Percentiles rank a stretch among this genome's conserved stretches.
Evolutionary conservation across 192 early-diverging fungal species (phyloP).

Genomic region (Entomortierella parvispora): DNA sequence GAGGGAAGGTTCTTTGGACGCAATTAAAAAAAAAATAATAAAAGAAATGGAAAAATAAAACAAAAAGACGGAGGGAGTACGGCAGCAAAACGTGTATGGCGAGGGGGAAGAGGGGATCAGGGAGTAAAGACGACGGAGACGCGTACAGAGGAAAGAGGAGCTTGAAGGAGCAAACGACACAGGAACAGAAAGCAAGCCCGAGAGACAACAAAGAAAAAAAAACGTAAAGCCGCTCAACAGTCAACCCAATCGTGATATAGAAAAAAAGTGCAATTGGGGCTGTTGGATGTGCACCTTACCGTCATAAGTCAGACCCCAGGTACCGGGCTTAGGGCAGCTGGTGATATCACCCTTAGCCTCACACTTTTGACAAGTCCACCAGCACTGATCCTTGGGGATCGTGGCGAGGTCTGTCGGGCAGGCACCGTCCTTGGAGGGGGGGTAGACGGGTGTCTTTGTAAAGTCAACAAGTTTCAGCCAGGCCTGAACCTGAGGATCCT

Average conservation of each 20-base stretch:
- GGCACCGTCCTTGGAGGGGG: slow-evolving; percentile 30
- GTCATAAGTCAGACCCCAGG: slow-evolving; percentile 69
- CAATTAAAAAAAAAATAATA: no score
- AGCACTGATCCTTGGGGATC: slow-evolving; percentile 54
- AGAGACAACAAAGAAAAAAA: no score
- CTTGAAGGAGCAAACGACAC: not conserved
- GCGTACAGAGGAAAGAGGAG: not conserved
- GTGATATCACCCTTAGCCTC: slow-evolving; percentile 47
- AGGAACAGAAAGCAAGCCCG: not conserved
- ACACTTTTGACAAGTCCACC: slow-evolving; percentile 65
- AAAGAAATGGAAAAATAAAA: not conserved
- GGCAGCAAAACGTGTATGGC: no score
- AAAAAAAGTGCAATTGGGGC: not conserved
- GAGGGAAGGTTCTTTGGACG: no score
- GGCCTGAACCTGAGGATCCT: slow-evolving; percentile 32
- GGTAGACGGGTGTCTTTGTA: slow-evolving; percentile 40
- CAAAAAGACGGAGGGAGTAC: not conserved
- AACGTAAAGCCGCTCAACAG: not conserved
- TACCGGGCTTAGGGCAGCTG: slow-evolving; percentile 58
- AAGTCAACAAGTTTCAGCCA: slow-evolving; percentile 52
- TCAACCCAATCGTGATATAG: not conserved
- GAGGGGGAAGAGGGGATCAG: not conserved
- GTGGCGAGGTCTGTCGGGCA: slow-evolving; percentile 31
- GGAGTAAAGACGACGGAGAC: not conserved
- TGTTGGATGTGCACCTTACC: slow-evolving; percentile 19